Percentiles rank a stretch among this genome's conserved stretches.
Evolutionary conservation across 2,329 filamentous ascomycete species (phyloP).

Genomic region (Diaporthe vexans): DNA sequence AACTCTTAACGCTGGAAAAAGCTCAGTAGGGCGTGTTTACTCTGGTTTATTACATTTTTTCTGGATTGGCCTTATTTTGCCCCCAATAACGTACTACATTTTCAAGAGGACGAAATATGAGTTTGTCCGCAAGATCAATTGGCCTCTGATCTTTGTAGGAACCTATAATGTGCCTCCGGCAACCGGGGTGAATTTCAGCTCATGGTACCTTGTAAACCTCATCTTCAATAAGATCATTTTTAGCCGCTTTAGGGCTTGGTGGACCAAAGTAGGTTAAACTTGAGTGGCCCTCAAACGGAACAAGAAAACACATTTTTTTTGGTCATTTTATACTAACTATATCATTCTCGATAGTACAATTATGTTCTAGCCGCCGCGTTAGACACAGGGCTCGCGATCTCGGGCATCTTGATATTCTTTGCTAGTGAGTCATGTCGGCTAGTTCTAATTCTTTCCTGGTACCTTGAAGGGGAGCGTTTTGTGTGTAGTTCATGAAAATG

Average conservation of each 20-base stretch:
- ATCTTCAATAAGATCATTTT: slow-evolving; percentile 61
- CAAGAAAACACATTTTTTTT: background rate
- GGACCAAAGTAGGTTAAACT: slow-evolving; percentile 48
- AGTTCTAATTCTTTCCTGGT: background rate
- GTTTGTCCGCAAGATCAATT: slow-evolving; percentile 53
- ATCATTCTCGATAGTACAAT: slow-evolving; percentile 52
- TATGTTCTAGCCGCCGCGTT: slow-evolving; percentile 53
- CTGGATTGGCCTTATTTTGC: slow-evolving; percentile 60
- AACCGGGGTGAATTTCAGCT: slow-evolving; percentile 53
- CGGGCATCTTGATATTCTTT: slow-evolving; percentile 54
- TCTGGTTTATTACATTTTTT: slow-evolving; percentile 63
- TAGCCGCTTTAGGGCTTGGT: slow-evolving; percentile 59
- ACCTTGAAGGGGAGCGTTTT: background rate
- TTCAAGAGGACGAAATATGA: slow-evolving; percentile 55
- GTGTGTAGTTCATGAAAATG: background rate
- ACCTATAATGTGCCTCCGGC: slow-evolving; percentile 56
- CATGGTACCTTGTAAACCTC: slow-evolving; percentile 59
- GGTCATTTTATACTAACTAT: background rate
- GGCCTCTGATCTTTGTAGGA: slow-evolving; percentile 54
- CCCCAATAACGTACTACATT: slow-evolving; percentile 57
- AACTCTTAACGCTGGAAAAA: too few species aligned
- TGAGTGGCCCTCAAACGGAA: background rate
- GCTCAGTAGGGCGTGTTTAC: slow-evolving; percentile 60
- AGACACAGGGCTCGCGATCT: slow-evolving; percentile 51
- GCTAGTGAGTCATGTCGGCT: slow-evolving; percentile 38